A percentile compares a stretch with the other conserved stretches of the same genome.
Evolutionary conservation across 305 asterid species (phyloP).

Genomic region (Euphrasia arctica): DNA sequence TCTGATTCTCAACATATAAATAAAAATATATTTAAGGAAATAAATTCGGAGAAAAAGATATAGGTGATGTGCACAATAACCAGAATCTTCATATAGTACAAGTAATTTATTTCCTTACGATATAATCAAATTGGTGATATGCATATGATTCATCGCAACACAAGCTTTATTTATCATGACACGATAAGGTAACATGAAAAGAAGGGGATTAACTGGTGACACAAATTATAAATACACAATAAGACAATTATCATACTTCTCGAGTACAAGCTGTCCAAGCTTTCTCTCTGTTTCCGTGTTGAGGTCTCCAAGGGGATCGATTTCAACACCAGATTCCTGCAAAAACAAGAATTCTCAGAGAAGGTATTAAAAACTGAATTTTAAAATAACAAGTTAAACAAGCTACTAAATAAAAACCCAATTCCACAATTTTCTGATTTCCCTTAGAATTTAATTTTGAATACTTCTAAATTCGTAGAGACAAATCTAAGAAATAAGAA

Average conservation of each 20-base stretch:
- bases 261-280: conserved; percentile 81
- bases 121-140: neutral
- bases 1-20: conserved; percentile 6
- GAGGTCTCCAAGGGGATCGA: conserved; percentile 92
- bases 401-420: neutral
- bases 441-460: too few relatives aligned
- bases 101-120: conserved; percentile 9
- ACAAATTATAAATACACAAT: conserved; percentile 2
- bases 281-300: conserved; percentile 87
- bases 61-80: neutral
- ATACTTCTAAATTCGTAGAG: too few relatives aligned
- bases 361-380: neutral
- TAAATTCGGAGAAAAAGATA: conserved; percentile 2
- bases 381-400: too few relatives aligned
- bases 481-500: too few relatives aligned
- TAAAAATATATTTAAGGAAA: neutral
- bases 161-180: neutral
- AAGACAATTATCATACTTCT: conserved; percentile 48
- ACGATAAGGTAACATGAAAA: neutral
- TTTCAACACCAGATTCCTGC: conserved; percentile 86
- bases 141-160: neutral
- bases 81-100: conserved; percentile 2
- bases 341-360: conserved; percentile 15
- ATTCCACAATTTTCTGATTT: neutral
- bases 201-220: conserved; percentile 6